A percentile compares a stretch with the other conserved stretches of the same genome.
Conservation (phyloP, 1,284 basidiomycete genomes). For the Ceratobasidium sp. region DNA sequence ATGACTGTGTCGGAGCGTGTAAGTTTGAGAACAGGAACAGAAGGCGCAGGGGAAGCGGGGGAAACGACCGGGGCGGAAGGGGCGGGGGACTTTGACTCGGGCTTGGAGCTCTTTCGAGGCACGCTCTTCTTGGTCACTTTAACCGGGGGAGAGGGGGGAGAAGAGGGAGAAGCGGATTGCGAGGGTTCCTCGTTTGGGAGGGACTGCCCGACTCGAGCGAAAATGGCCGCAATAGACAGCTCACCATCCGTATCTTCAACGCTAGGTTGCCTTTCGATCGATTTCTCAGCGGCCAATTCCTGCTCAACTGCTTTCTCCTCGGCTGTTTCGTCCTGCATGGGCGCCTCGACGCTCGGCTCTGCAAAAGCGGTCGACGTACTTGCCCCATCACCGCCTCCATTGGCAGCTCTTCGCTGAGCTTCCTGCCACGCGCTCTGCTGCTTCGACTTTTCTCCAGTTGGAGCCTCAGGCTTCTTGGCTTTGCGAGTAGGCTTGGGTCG, state of each 20-base stretch:
- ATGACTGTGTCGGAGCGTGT: slow-evolving; percentile 26
- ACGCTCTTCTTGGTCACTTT: not conserved
- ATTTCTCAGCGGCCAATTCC: no score
- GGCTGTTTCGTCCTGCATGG: not conserved
- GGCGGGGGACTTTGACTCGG: not conserved
- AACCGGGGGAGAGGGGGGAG: not conserved
- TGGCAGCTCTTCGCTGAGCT: slow-evolving; percentile 5
- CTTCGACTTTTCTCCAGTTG: slow-evolving; percentile 22
- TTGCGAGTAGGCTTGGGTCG: not conserved
- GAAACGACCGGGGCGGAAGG: not conserved
- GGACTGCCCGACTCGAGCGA: no score
- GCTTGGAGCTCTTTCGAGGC: not conserved
- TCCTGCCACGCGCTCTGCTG: slow-evolving; percentile 29
- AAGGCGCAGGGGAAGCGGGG: not conserved
- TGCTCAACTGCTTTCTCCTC: not conserved
- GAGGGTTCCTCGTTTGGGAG: not conserved
- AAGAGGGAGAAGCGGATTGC: not conserved
- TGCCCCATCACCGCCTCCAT: not conserved
- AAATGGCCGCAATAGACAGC: not conserved
- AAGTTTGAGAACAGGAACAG: slow-evolving; percentile 16
- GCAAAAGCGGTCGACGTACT: not conserved
- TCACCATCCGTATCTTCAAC: slow-evolving; percentile 15
- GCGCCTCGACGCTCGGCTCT: not conserved
- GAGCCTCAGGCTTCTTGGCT: not conserved
- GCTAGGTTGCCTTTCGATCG: not conserved